These are phyloP conservation scores for Clavispora santaluciae DNA, from an alignment of 805 yeast genomes.

Conservation along the genomic window DNA sequence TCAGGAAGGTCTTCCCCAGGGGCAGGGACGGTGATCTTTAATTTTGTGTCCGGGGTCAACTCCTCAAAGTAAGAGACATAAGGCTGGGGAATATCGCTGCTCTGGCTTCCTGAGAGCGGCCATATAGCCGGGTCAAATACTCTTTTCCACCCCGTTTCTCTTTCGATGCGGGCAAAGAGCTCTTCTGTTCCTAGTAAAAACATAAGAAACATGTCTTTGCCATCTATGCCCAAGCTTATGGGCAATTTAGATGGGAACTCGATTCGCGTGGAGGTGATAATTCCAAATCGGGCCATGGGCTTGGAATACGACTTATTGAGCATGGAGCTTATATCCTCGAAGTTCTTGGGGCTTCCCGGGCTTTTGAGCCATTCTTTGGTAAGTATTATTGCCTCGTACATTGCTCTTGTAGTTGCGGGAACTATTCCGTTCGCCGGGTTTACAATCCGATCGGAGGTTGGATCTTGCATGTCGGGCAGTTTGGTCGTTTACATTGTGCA, in stretches of 20 bases:
- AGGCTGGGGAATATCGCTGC: slow-evolving; percentile 25
- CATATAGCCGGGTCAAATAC: slow-evolving; percentile 19
- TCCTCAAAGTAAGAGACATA: slow-evolving; percentile 18
- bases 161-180: slow-evolving; percentile 19
- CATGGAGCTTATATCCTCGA: slow-evolving; percentile 18
- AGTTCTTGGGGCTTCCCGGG: slow-evolving; percentile 4
- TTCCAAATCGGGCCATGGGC: slow-evolving; percentile 39
- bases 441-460: too few species aligned
- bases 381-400: slow-evolving; percentile 20
- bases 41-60: slow-evolving; percentile 10
- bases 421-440: too few species aligned
- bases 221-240: slow-evolving; percentile 9
- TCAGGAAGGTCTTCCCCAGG: slow-evolving; percentile 15
- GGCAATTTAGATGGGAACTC: slow-evolving; percentile 20
- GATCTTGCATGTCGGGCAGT: too few species aligned
- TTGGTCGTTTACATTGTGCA: too few species aligned
- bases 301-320: slow-evolving; percentile 50
- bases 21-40: slow-evolving; percentile 15
- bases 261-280: slow-evolving; percentile 41
- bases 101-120: slow-evolving; percentile 17
- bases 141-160: slow-evolving; percentile 18
- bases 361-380: slow-evolving; percentile 19
- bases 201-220: slow-evolving; percentile 16
- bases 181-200: slow-evolving; percentile 25
- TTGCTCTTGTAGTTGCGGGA: too few species aligned